Conservation (phyloP, 352 stramenopile genomes). For the Pythium sukuiense region DNA sequence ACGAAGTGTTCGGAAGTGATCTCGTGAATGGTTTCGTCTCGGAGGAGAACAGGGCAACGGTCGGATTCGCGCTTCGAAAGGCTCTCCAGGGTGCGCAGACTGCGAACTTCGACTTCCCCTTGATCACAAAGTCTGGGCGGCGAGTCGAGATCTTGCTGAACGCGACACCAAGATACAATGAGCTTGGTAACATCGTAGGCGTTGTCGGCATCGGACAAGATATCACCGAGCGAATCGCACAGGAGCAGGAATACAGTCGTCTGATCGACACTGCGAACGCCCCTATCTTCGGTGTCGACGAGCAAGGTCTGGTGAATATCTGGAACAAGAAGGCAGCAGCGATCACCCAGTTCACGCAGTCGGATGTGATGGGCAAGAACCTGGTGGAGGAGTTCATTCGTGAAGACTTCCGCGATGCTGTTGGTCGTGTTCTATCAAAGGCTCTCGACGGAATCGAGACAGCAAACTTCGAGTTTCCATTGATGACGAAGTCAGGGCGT, state of each 20-base stretch:
- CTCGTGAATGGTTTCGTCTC: conserved; percentile 90
- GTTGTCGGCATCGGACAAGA: conserved; percentile 84
- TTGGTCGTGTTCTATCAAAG: conserved; percentile 8
- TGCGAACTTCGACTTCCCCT: conserved; percentile 81
- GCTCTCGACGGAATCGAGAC: conserved; percentile 52
- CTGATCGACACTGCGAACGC: conserved; percentile 90
- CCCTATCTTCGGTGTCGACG: conserved; percentile 87
- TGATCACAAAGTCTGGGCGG: conserved; percentile 68
- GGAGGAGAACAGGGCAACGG: conserved; percentile 54
- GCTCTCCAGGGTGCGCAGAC: conserved; percentile 64
- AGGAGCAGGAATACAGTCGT: conserved; percentile 86
- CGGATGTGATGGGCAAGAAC: background rate
- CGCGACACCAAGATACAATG: conserved; percentile 71
- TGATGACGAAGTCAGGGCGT: conserved; percentile 39
- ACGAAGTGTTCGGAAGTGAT: conserved; percentile 86
- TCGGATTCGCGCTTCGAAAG: conserved; percentile 59
- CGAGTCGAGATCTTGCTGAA: conserved; percentile 79
- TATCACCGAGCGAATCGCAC: conserved; percentile 83
- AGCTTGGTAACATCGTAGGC: conserved; percentile 67
- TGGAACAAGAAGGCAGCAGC: conserved; percentile 90
- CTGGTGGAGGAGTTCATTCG: conserved; percentile 1
- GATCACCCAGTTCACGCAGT: conserved; percentile 39
- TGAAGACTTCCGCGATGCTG: background rate
- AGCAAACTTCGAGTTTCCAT: conserved; percentile 80
- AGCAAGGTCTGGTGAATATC: conserved; percentile 76